Evolutionary conservation across 2,329 filamentous ascomycete species (phyloP), one percentile per base, ranked within the genome.

Genomic region (Beauveria bassiana): DNA sequence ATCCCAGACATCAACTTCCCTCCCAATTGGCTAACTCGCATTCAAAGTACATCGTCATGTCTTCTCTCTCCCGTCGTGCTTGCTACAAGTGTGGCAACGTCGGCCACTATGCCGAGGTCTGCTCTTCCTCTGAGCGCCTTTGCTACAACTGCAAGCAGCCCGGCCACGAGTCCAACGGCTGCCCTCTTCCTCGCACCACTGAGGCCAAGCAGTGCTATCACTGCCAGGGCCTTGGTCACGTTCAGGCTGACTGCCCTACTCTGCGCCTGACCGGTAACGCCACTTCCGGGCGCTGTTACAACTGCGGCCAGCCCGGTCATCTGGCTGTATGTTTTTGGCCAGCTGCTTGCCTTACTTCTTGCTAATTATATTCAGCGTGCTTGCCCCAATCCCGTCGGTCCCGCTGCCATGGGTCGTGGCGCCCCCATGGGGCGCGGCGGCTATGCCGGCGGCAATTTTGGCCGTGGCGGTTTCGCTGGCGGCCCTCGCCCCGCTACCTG

Each of bases 151-250:
- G 95, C 55, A 64, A 64, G 52, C 61, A 63, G 58, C 51, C 61
- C 68, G 89, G 91, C 75, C 95, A 99, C 78, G 95, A 99, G 81
- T 98, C 93, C 68, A 98, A 96, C 80, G 90, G 89, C 76, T 99
- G 95, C 84, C 95, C 95, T 70, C 88, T 93, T 73, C 95, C 95
- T 72, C 89, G 95, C 77, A 97, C 93, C 64, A 97, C 95, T 66
- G 95, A 99, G 80, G 92, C 92, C 59, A 99, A 99, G 87, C 95
- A 99, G 83, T 99, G 95, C 86, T 99, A 99, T 77, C 95, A 98
- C 81, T 99, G 95, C 84, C 95, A 98, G 82, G 95, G 95, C 63
- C 86, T 98, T 65, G 95, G 95, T 68, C 95, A 99, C 75, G 95
- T 99, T 71, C 95, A 99, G 82, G 95, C 95, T 69, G 95, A 99